Evolutionary conservation across 192 early-diverging fungal species (phyloP).

Genomic region (Coemansia sp.): DNA sequence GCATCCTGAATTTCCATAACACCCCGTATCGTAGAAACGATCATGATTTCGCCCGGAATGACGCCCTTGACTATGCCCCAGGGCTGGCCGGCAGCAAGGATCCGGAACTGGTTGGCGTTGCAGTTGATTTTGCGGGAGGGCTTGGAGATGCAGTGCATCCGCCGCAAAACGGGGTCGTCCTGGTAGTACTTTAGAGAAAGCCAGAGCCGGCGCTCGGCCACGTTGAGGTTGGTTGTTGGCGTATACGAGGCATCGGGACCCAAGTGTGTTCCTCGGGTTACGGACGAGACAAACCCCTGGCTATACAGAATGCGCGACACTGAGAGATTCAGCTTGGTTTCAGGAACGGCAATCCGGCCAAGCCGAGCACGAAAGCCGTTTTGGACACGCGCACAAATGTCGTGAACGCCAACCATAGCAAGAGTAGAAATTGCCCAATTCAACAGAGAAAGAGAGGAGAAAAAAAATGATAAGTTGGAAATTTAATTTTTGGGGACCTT

Average conservation of each 20-base stretch:
- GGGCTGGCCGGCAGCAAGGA: constrained; percentile 70
- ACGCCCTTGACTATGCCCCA: constrained; percentile 77
- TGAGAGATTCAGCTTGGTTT: constrained; percentile 82
- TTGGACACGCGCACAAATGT: constrained; percentile 84
- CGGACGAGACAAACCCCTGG: constrained; percentile 84
- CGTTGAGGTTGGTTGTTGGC: constrained; percentile 75
- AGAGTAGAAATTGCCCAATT: background rate
- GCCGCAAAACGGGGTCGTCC: constrained; percentile 72
- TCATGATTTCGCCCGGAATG: constrained; percentile 87
- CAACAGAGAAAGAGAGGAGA: background rate
- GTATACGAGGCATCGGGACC: constrained; percentile 72
- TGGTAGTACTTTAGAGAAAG: constrained; percentile 91
- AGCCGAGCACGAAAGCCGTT: constrained; percentile 86
- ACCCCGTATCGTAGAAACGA: constrained; percentile 81
- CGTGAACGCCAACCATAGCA: constrained; percentile 73
- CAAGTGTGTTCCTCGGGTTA: constrained; percentile 73
- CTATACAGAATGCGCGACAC: constrained; percentile 84
- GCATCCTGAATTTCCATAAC: constrained; percentile 91
- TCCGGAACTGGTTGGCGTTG: constrained; percentile 74
- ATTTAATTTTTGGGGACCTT: too few species aligned
- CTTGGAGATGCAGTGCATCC: constrained; percentile 81
- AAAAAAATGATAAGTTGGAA: background rate
- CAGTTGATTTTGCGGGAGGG: constrained; percentile 80
- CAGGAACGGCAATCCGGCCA: constrained; percentile 80
- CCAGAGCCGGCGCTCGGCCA: constrained; percentile 86